Percentiles rank a stretch among this genome's conserved stretches.
Conservation (phyloP, 2,329 filamentous ascomycete species). For the Dactylella cylindrospora region DNA sequence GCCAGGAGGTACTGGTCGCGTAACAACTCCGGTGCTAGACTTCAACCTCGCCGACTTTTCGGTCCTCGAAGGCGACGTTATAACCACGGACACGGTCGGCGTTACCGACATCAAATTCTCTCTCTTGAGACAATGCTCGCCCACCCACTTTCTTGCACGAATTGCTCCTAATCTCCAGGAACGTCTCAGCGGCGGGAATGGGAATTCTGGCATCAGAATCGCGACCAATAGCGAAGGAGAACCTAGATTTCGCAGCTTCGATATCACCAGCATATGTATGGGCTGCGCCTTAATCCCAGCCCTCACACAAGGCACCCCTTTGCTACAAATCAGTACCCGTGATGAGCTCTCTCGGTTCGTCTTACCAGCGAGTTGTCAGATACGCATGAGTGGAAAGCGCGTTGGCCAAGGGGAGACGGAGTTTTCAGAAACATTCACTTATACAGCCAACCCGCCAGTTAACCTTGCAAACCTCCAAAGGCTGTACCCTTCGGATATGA, state of each 20-base stretch:
- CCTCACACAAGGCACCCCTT: constrained; percentile 1
- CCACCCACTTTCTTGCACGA: constrained; percentile 10
- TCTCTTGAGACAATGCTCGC: constrained; percentile 9
- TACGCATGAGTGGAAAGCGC: constrained; percentile 13
- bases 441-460: neutral
- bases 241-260: constrained; percentile 13
- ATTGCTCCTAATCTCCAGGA: constrained; percentile 7
- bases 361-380: constrained; percentile 6
- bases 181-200: neutral
- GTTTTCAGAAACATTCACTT: neutral
- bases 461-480: neutral
- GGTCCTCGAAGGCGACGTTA: constrained; percentile 3
- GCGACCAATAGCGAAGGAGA: neutral
- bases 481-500: neutral
- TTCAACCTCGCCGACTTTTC: constrained; percentile 17
- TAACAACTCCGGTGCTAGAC: constrained; percentile 5
- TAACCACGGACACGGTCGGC: neutral
- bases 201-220: constrained; percentile 13
- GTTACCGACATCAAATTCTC: constrained; percentile 3
- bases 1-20: constrained; percentile 1
- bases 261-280: constrained; percentile 3
- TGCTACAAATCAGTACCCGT: neutral
- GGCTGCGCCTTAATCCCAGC: constrained; percentile 14
- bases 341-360: constrained; percentile 1
- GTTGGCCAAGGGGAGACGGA: neutral